Conservation (phyloP, 2,329 filamentous ascomycete genomes). For the Eutypa lata region DNA sequence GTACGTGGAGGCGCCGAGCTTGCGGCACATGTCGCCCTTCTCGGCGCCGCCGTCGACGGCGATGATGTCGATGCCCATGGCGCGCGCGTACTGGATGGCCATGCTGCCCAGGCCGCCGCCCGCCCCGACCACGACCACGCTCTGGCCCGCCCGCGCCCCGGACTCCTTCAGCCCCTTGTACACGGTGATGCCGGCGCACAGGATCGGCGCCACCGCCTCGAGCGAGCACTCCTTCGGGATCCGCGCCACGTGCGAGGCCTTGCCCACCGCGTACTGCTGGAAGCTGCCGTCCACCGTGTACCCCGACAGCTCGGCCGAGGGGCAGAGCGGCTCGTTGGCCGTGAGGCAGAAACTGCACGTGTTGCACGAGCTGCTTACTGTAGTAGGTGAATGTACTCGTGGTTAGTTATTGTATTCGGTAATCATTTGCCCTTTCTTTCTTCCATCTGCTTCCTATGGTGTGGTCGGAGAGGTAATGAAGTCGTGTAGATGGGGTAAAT, state of each 20-base stretch:
- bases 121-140: slow-evolving; percentile 79
- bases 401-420: too few relatives aligned
- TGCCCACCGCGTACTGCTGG: slow-evolving; percentile 87
- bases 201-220: slow-evolving; percentile 73
- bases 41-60: slow-evolving; percentile 82
- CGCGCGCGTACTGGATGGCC: slow-evolving; percentile 83
- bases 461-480: too few relatives aligned
- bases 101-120: slow-evolving; percentile 75
- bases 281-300: slow-evolving; percentile 93
- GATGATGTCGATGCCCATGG: slow-evolving; percentile 79
- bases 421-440: too few relatives aligned
- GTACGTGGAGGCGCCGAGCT: slow-evolving; percentile 68
- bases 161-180: slow-evolving; percentile 90
- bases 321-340: slow-evolving; percentile 79
- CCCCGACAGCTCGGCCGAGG: slow-evolving; percentile 71
- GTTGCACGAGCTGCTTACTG: slow-evolving; percentile 78
- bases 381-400: too few relatives aligned
- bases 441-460: too few relatives aligned
- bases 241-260: slow-evolving; percentile 78
- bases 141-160: slow-evolving; percentile 68
- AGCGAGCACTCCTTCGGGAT: slow-evolving; percentile 75
- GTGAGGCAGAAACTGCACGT: slow-evolving; percentile 79
- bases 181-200: slow-evolving; percentile 83
- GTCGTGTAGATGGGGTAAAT: too few relatives aligned
- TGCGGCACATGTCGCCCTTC: slow-evolving; percentile 68